Conservation (phyloP, 208 protist species). For the Acanthamoeba royreba region DNA sequence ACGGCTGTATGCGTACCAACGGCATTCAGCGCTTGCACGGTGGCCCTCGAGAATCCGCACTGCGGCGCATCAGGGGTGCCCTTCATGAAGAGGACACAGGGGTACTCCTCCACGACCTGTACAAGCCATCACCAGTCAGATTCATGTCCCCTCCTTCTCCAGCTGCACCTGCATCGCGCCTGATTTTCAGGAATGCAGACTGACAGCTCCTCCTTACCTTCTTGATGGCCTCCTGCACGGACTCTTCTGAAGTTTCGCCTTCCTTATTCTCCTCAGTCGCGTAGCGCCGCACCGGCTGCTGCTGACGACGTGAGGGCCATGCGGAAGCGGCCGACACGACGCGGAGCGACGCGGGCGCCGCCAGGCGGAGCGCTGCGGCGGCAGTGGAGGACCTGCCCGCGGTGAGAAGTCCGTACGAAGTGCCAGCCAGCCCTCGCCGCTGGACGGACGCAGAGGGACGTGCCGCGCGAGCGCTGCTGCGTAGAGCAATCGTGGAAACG, state of each 20-base stretch:
- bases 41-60: conserved; percentile 93
- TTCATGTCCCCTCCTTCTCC: too few species aligned
- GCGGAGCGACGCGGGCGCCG: too few species aligned
- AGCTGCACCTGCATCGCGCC: too few species aligned
- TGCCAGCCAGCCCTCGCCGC: too few species aligned
- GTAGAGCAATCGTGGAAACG: not conserved
- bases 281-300: conserved; percentile 6
- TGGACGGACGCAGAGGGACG: too few species aligned
- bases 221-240: conserved; percentile 65
- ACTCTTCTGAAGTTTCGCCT: not conserved
- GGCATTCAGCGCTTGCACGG: conserved; percentile 89
- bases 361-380: too few species aligned
- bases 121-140: not conserved
- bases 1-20: conserved; percentile 79
- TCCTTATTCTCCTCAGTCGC: not conserved
- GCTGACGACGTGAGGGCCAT: not conserved
- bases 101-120: conserved; percentile 87
- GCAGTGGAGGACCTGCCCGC: too few species aligned
- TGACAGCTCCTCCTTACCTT: too few species aligned
- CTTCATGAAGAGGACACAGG: conserved; percentile 95
- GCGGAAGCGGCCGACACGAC: not conserved
- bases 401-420: too few species aligned
- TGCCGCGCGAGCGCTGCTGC: not conserved
- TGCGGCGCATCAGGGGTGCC: conserved; percentile 90
- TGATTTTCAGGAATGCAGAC: too few species aligned